Evolutionary conservation across 2,329 filamentous ascomycete genomes (phyloP).

Genomic region (Ophiostoma ips): DNA sequence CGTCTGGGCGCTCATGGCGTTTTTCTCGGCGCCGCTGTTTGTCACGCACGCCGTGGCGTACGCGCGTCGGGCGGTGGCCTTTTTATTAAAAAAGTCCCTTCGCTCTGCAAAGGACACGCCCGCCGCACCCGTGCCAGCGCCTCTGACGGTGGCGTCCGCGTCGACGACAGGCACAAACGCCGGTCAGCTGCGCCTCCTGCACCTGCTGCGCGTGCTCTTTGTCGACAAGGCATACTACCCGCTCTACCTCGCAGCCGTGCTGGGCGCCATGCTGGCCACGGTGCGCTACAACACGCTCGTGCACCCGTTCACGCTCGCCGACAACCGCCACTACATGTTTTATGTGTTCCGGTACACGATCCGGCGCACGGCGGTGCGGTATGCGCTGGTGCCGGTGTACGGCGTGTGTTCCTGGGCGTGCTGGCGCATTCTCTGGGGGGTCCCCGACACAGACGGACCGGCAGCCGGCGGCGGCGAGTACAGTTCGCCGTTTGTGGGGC

Average conservation of each 20-base stretch:
- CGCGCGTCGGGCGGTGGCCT: not conserved
- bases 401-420: constrained; percentile 53
- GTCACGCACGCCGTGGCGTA: constrained; percentile 18
- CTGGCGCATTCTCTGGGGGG: constrained; percentile 45
- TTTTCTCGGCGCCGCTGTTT: constrained; percentile 77
- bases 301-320: constrained; percentile 89
- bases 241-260: constrained; percentile 22
- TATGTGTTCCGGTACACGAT: constrained; percentile 85
- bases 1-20: constrained; percentile 76
- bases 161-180: no score
- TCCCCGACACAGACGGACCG: constrained; percentile 12
- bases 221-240: constrained; percentile 23
- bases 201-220: constrained; percentile 16
- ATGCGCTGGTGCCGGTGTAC: constrained; percentile 57
- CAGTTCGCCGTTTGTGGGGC: constrained; percentile 10
- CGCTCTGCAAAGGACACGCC: not conserved
- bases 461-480: not conserved
- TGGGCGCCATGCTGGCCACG: constrained; percentile 27
- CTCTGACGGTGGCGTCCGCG: not conserved
- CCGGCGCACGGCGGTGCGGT: constrained; percentile 50
- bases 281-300: constrained; percentile 82
- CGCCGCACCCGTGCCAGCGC: not conserved
- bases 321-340: constrained; percentile 95
- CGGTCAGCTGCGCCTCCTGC: not conserved
- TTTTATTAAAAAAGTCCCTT: not conserved